Percentiles rank a stretch among this genome's conserved stretches.
Conservation (phyloP, 108 stramenopile species). For the Heterococcus sp. region DNA sequence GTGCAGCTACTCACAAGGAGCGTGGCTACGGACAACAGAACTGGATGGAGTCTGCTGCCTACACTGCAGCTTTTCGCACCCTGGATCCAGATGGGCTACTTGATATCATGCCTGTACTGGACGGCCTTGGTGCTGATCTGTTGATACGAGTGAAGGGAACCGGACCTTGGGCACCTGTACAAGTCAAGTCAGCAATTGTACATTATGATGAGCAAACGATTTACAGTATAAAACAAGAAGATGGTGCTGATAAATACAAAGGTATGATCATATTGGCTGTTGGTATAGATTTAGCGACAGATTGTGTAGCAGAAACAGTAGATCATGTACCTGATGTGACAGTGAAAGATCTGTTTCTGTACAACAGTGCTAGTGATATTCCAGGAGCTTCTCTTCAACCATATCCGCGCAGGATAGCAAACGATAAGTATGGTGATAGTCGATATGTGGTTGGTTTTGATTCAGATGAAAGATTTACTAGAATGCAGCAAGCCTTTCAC, state of each 20-base stretch:
- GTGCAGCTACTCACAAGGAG: background rate
- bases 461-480: background rate
- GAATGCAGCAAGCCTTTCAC: background rate
- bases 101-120: background rate
- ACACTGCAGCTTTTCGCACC: background rate
- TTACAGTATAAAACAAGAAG: too few relatives aligned
- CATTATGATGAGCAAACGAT: too few relatives aligned
- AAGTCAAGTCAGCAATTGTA: background rate
- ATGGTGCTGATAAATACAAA: background rate
- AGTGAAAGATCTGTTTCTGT: background rate
- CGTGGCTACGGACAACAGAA: background rate
- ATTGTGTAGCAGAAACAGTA: too few relatives aligned
- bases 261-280: background rate
- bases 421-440: background rate
- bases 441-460: background rate
- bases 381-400: background rate
- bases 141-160: background rate
- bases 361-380: background rate
- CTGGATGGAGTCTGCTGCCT: background rate
- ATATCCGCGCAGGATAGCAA: background rate
- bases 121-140: background rate
- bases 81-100: background rate
- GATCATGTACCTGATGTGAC: background rate
- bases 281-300: background rate
- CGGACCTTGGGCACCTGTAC: background rate